Conservation (phyloP, 164 flowering plant genomes). For the Nymphaea thermarum region DNA sequence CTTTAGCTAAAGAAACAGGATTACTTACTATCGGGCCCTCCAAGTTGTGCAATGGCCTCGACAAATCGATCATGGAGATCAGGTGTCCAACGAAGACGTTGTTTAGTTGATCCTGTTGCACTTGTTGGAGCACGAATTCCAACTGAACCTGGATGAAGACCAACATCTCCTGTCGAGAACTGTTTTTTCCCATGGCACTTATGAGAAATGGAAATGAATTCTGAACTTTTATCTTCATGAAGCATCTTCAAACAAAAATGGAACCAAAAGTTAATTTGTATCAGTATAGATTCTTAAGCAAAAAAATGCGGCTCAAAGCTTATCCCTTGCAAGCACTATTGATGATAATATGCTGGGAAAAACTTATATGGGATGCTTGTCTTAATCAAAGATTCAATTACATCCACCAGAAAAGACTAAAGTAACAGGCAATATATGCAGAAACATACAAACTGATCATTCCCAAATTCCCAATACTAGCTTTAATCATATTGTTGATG, state of each 20-base stretch:
- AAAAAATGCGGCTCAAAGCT: background rate
- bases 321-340: too few species aligned
- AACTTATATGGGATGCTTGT: too few species aligned
- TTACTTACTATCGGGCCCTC: constrained; percentile 1
- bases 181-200: background rate
- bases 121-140: background rate
- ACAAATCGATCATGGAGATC: constrained; percentile 1
- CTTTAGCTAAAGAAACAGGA: background rate
- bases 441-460: too few species aligned
- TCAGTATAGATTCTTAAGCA: background rate
- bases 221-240: background rate
- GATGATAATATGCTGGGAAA: too few species aligned
- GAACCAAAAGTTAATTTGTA: background rate
- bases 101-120: background rate
- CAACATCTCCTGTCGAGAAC: background rate
- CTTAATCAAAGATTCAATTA: background rate
- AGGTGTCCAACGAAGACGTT: constrained; percentile 1
- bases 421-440: too few species aligned
- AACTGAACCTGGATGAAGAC: background rate
- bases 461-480: too few species aligned
- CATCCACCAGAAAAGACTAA: background rate
- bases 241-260: background rate
- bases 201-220: background rate
- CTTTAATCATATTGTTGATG: too few species aligned
- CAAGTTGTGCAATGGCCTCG: constrained; percentile 2